phyloP scores from a whole-genome alignment of 1,284 basidiomycete species.

The Cryptococcus sp. region DNA sequence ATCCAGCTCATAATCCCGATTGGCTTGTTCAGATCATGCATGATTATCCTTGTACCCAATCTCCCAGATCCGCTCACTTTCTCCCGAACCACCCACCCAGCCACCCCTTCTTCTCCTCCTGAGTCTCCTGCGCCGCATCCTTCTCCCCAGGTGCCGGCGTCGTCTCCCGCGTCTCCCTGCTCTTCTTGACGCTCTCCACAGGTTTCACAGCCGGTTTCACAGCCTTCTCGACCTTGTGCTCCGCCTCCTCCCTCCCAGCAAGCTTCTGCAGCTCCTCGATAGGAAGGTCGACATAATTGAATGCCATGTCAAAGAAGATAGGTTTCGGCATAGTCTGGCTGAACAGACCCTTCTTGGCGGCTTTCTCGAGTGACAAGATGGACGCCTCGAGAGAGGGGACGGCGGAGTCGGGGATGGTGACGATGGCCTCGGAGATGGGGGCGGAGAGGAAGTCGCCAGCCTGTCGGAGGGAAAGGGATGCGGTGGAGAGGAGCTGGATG shows the following conservation, averaged over 20 bases:
- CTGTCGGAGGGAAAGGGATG: constrained; percentile 28
- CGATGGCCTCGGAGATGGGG: constrained; percentile 36
- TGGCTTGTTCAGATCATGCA: neutral
- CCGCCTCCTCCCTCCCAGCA: constrained; percentile 54
- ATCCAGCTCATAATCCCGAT: neutral
- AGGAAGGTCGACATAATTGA: constrained; percentile 82
- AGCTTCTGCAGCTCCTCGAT: constrained; percentile 69
- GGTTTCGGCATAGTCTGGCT: constrained; percentile 77
- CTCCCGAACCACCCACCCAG: constrained; percentile 49
- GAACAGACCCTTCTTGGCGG: constrained; percentile 75
- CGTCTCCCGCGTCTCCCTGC: constrained; percentile 10
- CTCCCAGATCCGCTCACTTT: constrained; percentile 1
- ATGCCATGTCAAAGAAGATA: constrained; percentile 88
- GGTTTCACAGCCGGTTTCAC: constrained; percentile 13
- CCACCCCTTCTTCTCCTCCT: constrained; percentile 40
- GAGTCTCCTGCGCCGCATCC: constrained; percentile 1
- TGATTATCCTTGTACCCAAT: neutral
- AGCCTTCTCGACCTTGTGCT: constrained; percentile 44
- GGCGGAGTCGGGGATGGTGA: constrained; percentile 28
- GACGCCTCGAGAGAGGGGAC: constrained; percentile 57
- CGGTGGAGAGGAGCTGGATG: constrained; percentile 41
- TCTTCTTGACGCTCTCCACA: constrained; percentile 22
- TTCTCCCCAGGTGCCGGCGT: constrained; percentile 5
- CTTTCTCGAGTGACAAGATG: constrained; percentile 55
- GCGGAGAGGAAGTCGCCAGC: constrained; percentile 25